phyloP scores from a whole-genome alignment of 1,139 yeast genomes.

The Hemisphaericaspora xylofermentans region DNA sequence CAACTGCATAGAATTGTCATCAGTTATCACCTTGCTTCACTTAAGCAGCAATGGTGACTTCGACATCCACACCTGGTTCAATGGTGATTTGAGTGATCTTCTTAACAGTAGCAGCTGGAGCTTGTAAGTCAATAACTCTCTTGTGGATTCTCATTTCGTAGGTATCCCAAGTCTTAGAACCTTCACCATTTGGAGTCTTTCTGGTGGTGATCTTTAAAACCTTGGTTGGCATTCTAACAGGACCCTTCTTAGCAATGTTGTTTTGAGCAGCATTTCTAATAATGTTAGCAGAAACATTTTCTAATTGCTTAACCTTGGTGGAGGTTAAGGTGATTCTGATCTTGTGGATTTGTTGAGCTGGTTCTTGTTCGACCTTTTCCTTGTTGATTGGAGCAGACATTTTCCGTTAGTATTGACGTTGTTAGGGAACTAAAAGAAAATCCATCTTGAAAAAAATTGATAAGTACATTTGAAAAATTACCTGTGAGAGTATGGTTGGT shows the following conservation, averaged over 20 bases:
- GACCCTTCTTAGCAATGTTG: constrained; percentile 92
- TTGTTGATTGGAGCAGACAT: constrained; percentile 82
- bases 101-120: constrained; percentile 93
- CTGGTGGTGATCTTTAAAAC: constrained; percentile 98
- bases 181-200: constrained; percentile 99
- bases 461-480: constrained; percentile 12
- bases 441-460: constrained; percentile 4
- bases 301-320: constrained; percentile 98
- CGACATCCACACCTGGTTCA: constrained; percentile 54
- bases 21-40: constrained; percentile 3
- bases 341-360: constrained; percentile 87
- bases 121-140: constrained; percentile 98
- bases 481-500: constrained; percentile 2
- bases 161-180: constrained; percentile 99
- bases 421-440: constrained; percentile 22
- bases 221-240: constrained; percentile 99
- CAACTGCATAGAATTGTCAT: background rate
- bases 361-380: constrained; percentile 70
- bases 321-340: constrained; percentile 99
- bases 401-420: constrained; percentile 43
- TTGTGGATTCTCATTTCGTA: constrained; percentile 99
- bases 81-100: constrained; percentile 92
- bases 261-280: constrained; percentile 82
- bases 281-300: constrained; percentile 86
- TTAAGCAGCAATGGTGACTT: constrained; percentile 43